A percentile compares a stretch with the other conserved stretches of the same genome.
Conservation (phyloP, 306 rosid genomes). For the Fragaria iinumae region DNA sequence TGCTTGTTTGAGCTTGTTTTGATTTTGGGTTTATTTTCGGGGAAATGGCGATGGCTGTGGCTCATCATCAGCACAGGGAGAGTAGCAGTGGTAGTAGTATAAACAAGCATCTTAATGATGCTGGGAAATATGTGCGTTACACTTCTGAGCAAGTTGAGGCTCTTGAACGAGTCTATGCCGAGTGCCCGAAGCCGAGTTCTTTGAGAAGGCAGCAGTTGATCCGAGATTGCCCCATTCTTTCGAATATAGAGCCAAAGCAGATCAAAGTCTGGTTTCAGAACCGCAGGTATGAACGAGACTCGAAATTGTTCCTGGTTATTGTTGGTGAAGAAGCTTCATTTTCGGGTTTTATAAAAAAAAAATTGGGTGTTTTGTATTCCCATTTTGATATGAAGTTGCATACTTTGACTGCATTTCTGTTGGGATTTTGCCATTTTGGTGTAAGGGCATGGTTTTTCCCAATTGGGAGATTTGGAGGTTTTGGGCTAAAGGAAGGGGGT, state of each 20-base stretch:
- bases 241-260: conserved; percentile 93
- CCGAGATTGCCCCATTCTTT: conserved; percentile 90
- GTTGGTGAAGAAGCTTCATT: not conserved
- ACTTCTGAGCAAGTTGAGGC: conserved; percentile 96
- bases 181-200: conserved; percentile 97
- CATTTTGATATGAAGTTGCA: not conserved
- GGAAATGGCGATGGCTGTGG: conserved; percentile 84
- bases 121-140: conserved; percentile 91
- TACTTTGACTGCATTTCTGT: not conserved
- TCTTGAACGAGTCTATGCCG: conserved; percentile 82
- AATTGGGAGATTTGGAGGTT: conserved; percentile 5
- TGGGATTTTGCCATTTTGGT: conserved; percentile 6
- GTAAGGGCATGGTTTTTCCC: not conserved
- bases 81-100: conserved; percentile 80
- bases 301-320: not conserved
- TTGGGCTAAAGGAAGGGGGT: not conserved
- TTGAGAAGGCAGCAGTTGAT: conserved; percentile 85
- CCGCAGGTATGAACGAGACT: conserved; percentile 53
- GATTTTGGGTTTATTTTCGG: conserved; percentile 11
- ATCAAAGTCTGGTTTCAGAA: conserved; percentile 99
- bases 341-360: not conserved
- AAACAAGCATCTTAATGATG: conserved; percentile 65
- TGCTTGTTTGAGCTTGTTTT: not conserved
- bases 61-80: conserved; percentile 64
- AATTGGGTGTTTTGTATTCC: not conserved